Conservation (phyloP, 2,329 filamentous ascomycete species). For the Neodidymelliopsis sp. region DNA sequence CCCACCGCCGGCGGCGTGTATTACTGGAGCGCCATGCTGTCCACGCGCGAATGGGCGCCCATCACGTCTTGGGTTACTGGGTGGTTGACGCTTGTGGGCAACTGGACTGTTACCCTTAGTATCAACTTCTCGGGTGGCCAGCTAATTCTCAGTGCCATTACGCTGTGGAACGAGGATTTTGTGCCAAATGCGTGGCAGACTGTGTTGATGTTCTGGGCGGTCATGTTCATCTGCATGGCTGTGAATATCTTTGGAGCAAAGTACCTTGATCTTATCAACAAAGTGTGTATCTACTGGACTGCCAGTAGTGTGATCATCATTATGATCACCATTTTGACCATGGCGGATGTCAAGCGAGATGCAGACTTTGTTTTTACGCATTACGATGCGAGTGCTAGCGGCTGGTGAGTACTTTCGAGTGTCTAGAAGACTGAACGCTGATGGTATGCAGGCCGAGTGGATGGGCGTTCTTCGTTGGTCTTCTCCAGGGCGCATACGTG, state of each 20-base stretch:
- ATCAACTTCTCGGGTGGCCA: constrained; percentile 74
- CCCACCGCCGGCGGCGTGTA: constrained; percentile 79
- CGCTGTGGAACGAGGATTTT: constrained; percentile 74
- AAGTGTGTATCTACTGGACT: constrained; percentile 77
- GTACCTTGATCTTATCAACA: constrained; percentile 73
- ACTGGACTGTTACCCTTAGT: constrained; percentile 70
- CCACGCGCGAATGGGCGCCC: constrained; percentile 69
- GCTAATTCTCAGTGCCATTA: constrained; percentile 71
- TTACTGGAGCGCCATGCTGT: constrained; percentile 73
- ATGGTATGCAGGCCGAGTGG: constrained; percentile 60
- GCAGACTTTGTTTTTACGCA: constrained; percentile 72
- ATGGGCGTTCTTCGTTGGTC: constrained; percentile 76
- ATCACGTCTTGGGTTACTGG: constrained; percentile 74
- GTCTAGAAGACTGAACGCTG: background rate
- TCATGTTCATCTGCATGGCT: constrained; percentile 69
- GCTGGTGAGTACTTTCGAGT: constrained; percentile 59
- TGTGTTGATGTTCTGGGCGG: constrained; percentile 74
- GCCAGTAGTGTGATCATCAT: constrained; percentile 72
- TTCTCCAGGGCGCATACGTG: constrained; percentile 70
- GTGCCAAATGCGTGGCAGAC: constrained; percentile 74
- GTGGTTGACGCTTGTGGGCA: constrained; percentile 75
- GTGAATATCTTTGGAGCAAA: constrained; percentile 71
- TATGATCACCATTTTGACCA: constrained; percentile 67
- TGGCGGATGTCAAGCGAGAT: constrained; percentile 65
- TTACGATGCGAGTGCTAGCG: constrained; percentile 70